Base-by-base conservation (phyloP, 257 asterid species). In the Solanum boliviense region DNA sequence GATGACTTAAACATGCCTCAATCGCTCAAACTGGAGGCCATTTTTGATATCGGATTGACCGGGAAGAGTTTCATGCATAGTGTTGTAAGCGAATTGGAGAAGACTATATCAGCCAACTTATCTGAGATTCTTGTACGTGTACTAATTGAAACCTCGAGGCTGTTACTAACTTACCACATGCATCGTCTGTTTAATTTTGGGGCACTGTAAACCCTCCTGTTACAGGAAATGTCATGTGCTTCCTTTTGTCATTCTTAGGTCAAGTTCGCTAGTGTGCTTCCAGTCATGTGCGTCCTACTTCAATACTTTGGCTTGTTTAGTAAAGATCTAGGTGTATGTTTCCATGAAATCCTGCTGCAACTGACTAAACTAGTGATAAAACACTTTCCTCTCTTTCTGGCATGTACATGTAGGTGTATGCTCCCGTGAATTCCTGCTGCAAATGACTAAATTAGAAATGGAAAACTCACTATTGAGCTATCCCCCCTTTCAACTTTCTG, bases 121-220 rank as follows among this genome's bases (percentile, higher is more conserved):
- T 78, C 95, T 73, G 92, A 91, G 90, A 94, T 92, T 90, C 89
- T 91, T 92, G 98, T 96, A 95, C 78, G 98, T 93, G 84, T 86
- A 31, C 87, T 81, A n/a, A 86, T 87, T 32, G 81, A 84, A 44
- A 89, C 72, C 89, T 48, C 3, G 38, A 46, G 86, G 71, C 31
- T 13, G 8, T 82, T 48, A 82, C 39, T 31, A 82, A 31, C 65
- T 29, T 52, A 82, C 21, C 12, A 32, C 71, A 82, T 82, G 70
- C 21, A 18, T 82, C 29, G 15, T 52, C 44, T 82, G 70, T 82
- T 18, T 48, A 31, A 48, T 82, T 82, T 32, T 29, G 21, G 85
- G 39, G 85, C 85, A 81, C 32, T 46, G 27, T 81, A 34, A 41
- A 81, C 18, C 68, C 68, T 27, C 41, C 83, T 75, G 38, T 81